A percentile compares a stretch with the other conserved stretches of the same genome.
Evolutionary conservation across 345 rosid genomes (phyloP).

Genomic region (Bruguiera gymnorhiza): DNA sequence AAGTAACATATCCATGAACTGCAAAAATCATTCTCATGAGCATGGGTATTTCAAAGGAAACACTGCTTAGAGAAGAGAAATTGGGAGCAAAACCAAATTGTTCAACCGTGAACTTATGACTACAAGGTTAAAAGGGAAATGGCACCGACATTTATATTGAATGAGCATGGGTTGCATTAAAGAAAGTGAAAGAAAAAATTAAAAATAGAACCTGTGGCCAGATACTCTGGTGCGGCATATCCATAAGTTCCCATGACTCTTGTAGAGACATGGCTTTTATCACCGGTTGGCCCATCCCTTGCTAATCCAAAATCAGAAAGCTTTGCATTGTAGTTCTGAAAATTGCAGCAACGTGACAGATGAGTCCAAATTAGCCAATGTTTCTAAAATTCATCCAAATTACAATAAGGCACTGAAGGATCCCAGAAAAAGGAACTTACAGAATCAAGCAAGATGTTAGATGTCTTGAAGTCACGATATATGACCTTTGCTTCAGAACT

Average conservation of each 20-base stretch:
- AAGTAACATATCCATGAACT: neutral
- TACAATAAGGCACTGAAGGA: neutral
- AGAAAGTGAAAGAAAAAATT: neutral
- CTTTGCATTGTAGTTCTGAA: slow-evolving; percentile 78
- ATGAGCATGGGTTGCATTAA: too few relatives aligned
- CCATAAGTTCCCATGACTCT: slow-evolving; percentile 91
- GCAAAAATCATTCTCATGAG: too few relatives aligned
- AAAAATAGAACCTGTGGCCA: slow-evolving; percentile 57
- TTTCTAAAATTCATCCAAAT: neutral
- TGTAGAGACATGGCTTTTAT: slow-evolving; percentile 90
- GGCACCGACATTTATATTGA: neutral
- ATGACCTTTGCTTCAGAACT: slow-evolving; percentile 76
- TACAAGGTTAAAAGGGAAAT: too few relatives aligned
- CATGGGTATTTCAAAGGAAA: neutral
- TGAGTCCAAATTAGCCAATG: neutral
- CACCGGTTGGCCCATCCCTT: slow-evolving; percentile 86
- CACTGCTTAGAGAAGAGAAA: neutral
- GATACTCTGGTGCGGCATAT: slow-evolving; percentile 96
- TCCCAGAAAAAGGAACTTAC: slow-evolving; percentile 33
- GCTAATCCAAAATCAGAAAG: slow-evolving; percentile 98
- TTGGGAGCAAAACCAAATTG: neutral
- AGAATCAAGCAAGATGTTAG: slow-evolving; percentile 85
- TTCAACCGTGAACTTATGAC: neutral
- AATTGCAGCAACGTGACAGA: neutral
- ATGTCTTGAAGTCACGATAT: slow-evolving; percentile 93